A percentile compares a stretch with the other conserved stretches of the same genome.
Conservation (phyloP, 257 asterid species). For the Solanum lignicaule region DNA sequence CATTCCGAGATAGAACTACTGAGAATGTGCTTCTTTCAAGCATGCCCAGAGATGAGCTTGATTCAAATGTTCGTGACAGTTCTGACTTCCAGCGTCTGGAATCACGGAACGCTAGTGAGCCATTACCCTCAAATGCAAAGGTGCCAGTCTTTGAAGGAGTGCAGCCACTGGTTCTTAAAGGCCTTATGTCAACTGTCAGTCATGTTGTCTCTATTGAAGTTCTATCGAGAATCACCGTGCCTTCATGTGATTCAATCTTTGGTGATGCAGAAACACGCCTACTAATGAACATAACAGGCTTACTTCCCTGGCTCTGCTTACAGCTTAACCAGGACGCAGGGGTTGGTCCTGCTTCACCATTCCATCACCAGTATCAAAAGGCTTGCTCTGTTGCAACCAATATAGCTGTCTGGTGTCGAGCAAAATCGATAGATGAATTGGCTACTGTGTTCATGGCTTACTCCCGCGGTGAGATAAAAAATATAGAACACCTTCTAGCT, state of each 20-base stretch:
- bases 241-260: conserved; percentile 88
- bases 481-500: conserved; percentile 78
- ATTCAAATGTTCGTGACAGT: conserved; percentile 41
- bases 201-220: conserved; percentile 82
- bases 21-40: conserved; percentile 98
- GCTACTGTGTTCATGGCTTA: conserved; percentile 80
- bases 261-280: conserved; percentile 92
- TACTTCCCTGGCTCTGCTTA: conserved; percentile 99
- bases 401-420: conserved; percentile 80
- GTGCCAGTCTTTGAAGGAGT: conserved; percentile 88
- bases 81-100: conserved; percentile 64
- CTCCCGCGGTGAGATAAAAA: conserved; percentile 68
- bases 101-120: conserved; percentile 40
- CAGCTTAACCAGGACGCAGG: conserved; percentile 73
- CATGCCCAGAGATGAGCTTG: conserved; percentile 90
- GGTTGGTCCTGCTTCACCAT: conserved; percentile 46
- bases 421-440: conserved; percentile 74
- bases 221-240: conserved; percentile 88
- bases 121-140: conserved; percentile 46
- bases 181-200: conserved; percentile 86
- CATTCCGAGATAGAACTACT: conserved; percentile 92
- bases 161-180: conserved; percentile 95
- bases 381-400: conserved; percentile 82
- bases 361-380: conserved; percentile 61
- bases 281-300: conserved; percentile 89